Percentiles rank a stretch among this genome's conserved stretches.
These are phyloP conservation scores for Tetrahymena malaccensis DNA, from an alignment of 73 alveolate species.

Conservation along the genomic window DNA sequence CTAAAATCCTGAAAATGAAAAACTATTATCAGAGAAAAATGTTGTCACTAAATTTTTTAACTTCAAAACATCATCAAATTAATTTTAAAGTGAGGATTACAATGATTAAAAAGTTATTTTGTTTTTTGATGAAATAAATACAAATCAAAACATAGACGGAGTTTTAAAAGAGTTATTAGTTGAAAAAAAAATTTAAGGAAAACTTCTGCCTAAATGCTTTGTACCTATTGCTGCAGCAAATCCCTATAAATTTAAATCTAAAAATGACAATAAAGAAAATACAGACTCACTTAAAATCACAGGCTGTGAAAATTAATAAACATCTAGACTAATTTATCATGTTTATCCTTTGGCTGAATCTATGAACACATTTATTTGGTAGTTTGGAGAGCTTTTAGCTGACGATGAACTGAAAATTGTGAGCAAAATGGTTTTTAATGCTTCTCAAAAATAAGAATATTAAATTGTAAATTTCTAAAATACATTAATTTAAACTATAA, in stretches of 20 bases:
- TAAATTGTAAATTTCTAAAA: neutral
- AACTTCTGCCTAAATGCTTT: slow-evolving; percentile 35
- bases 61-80: too few relatives aligned
- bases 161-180: slow-evolving; percentile 54
- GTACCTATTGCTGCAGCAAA: slow-evolving; percentile 62
- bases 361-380: slow-evolving; percentile 37
- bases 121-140: slow-evolving; percentile 71
- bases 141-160: slow-evolving; percentile 40
- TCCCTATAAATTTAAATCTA: slow-evolving; percentile 26
- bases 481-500: slow-evolving; percentile 7
- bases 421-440: slow-evolving; percentile 10
- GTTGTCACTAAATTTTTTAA: too few relatives aligned
- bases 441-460: neutral
- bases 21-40: too few relatives aligned
- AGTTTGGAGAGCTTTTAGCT: slow-evolving; percentile 45
- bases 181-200: slow-evolving; percentile 54
- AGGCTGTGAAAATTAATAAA: neutral
- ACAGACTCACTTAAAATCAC: neutral
- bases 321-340: slow-evolving; percentile 15
- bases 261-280: neutral
- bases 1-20: neutral
- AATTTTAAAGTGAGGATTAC: neutral
- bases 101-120: slow-evolving; percentile 48
- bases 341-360: slow-evolving; percentile 60
- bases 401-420: slow-evolving; percentile 46